Percentiles rank a stretch among this genome's conserved stretches.
Evolutionary conservation across 306 rosid genomes (phyloP).

Genomic region (Castanea sativa): DNA sequence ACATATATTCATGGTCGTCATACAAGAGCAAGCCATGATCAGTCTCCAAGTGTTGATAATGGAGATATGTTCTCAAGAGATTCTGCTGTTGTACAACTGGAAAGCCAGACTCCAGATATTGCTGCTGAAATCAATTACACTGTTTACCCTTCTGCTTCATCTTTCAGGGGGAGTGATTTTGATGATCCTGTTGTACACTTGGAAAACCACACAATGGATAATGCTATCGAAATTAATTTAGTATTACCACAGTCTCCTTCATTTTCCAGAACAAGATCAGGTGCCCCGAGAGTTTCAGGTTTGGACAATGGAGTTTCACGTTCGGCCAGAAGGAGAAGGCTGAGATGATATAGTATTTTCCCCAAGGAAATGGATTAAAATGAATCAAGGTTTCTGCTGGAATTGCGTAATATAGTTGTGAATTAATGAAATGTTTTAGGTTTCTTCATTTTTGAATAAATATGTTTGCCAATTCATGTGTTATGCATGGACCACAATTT

Average conservation of each 20-base stretch:
- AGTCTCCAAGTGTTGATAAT: conserved; percentile 16
- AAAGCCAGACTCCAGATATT: conserved; percentile 28
- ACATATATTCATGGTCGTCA: conserved; percentile 35
- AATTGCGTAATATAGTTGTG: conserved; percentile 10
- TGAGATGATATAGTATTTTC: conserved; percentile 39
- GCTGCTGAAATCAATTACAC: conserved; percentile 36
- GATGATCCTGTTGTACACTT: conserved; percentile 15
- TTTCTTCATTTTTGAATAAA: conserved; percentile 16
- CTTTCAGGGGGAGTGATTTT: conserved; percentile 30
- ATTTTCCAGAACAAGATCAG: conserved; percentile 40
- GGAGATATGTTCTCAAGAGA: conserved; percentile 29
- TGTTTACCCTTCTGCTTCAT: conserved; percentile 27
- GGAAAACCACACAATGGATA: conserved; percentile 33
- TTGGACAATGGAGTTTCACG: conserved; percentile 26
- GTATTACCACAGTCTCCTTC: conserved; percentile 30
- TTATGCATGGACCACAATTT: not conserved
- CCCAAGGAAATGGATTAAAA: conserved; percentile 13
- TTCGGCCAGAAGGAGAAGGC: conserved; percentile 58
- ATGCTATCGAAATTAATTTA: conserved; percentile 23
- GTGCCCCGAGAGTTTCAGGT: conserved; percentile 27
- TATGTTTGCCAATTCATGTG: conserved; percentile 5
- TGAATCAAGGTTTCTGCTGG: conserved; percentile 10
- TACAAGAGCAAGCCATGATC: conserved; percentile 26
- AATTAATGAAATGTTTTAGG: conserved; percentile 4
- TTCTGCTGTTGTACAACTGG: conserved; percentile 36